Evolutionary conservation across 306 rosid genomes (phyloP).

Genomic region (Cucurbita ficifolia): DNA sequence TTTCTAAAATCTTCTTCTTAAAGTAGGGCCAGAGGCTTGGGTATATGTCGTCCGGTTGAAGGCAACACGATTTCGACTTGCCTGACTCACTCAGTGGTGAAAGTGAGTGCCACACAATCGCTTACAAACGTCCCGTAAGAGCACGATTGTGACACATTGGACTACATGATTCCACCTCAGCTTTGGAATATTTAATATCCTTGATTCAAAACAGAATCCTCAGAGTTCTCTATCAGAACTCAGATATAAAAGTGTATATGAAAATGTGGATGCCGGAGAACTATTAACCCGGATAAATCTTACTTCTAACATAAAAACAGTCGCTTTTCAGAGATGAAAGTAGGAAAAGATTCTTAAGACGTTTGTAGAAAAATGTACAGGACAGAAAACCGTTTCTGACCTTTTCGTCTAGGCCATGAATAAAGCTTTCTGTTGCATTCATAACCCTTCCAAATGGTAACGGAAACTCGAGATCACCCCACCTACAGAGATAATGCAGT

Average conservation of each 20-base stretch:
- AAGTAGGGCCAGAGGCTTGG: no score
- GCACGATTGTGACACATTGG: neutral
- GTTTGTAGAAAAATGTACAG: neutral
- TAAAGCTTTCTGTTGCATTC: slow-evolving; percentile 66
- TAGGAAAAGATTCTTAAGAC: neutral
- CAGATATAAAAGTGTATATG: neutral
- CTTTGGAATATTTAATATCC: neutral
- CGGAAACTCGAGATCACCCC: slow-evolving; percentile 83
- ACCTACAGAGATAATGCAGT: slow-evolving; percentile 33
- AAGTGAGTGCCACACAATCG: no score
- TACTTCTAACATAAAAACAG: neutral
- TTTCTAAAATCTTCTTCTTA: no score
- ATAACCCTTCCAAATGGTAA: slow-evolving; percentile 93
- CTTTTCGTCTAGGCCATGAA: slow-evolving; percentile 91
- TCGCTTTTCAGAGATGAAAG: neutral
- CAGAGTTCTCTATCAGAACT: neutral
- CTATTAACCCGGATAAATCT: neutral
- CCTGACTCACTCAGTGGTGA: no score
- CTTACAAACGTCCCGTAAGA: no score
- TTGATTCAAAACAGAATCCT: neutral
- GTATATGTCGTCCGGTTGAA: no score
- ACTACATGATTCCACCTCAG: neutral
- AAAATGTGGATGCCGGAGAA: neutral
- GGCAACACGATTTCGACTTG: no score
- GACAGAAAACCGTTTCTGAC: slow-evolving; percentile 11